Conservation (phyloP, 441 rosid genomes). For the Manihot esculenta region DNA sequence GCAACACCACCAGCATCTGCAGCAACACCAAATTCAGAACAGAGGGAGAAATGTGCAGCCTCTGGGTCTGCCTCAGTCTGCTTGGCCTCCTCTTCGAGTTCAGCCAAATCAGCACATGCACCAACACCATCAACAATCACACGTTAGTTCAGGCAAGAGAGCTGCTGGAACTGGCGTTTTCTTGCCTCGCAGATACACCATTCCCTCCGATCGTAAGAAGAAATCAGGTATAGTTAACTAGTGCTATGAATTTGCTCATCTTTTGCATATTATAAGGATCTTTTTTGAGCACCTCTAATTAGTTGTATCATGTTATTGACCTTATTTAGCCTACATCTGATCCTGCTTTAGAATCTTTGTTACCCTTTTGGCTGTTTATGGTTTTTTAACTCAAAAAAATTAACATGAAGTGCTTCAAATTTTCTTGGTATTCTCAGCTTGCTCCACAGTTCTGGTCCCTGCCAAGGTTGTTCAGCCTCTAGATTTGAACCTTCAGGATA, state of each 20-base stretch:
- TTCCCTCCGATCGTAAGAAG: slow-evolving; percentile 40
- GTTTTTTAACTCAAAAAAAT: not conserved
- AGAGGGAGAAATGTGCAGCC: slow-evolving; percentile 30
- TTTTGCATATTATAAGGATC: too few species aligned
- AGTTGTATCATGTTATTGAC: not conserved
- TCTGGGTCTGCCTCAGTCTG: slow-evolving; percentile 28
- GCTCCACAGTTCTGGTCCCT: slow-evolving; percentile 39
- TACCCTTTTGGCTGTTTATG: too few species aligned
- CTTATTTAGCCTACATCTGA: too few species aligned
- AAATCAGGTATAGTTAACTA: slow-evolving; percentile 43
- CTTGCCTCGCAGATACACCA: slow-evolving; percentile 56
- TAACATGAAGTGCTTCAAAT: not conserved
- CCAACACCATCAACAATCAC: slow-evolving; percentile 13
- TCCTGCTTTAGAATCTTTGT: too few species aligned
- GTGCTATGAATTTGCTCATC: not conserved
- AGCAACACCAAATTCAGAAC: slow-evolving; percentile 30
- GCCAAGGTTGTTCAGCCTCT: slow-evolving; percentile 49
- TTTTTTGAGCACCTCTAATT: not conserved
- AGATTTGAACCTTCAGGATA: slow-evolving; percentile 40
- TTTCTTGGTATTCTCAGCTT: slow-evolving; percentile 22
- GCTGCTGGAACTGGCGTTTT: slow-evolving; percentile 82
- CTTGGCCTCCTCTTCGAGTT: slow-evolving; percentile 41
- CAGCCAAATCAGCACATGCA: slow-evolving; percentile 10
- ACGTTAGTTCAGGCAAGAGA: slow-evolving; percentile 20
- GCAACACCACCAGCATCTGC: not conserved